Evolutionary conservation across 495 filamentous ascomycete species (phyloP).

Genomic region (Aspergillus sparsus): DNA sequence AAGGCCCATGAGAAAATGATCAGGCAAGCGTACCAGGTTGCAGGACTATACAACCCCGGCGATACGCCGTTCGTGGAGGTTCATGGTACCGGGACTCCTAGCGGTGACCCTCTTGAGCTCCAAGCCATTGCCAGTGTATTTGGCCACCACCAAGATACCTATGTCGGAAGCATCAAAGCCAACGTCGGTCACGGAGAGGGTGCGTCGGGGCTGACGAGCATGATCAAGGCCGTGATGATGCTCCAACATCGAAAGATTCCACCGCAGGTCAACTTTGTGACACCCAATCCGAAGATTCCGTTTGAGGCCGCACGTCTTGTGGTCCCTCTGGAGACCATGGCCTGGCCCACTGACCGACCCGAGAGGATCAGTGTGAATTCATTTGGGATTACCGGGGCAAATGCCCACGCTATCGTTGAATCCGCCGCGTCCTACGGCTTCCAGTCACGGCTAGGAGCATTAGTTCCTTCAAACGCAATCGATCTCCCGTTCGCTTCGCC

Average conservation of each 20-base stretch:
- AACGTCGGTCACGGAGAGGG: constrained; percentile 56
- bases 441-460: not conserved
- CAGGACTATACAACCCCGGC: constrained; percentile 19
- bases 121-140: constrained; percentile 48
- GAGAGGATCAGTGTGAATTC: constrained; percentile 8
- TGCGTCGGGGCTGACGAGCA: constrained; percentile 53
- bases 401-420: not conserved
- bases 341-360: not conserved
- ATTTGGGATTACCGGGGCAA: not conserved
- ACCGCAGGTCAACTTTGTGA: constrained; percentile 40
- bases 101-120: constrained; percentile 45
- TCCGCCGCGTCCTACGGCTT: not conserved
- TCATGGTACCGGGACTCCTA: constrained; percentile 42
- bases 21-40: constrained; percentile 30
- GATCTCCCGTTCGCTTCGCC: not conserved
- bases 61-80: constrained; percentile 30
- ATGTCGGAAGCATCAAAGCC: constrained; percentile 44
- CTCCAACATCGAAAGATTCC: constrained; percentile 51
- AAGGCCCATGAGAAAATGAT: constrained; percentile 5
- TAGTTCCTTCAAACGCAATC: not conserved
- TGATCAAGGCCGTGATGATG: constrained; percentile 58
- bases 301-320: not conserved
- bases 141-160: constrained; percentile 10
- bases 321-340: not conserved
- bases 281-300: constrained; percentile 11